Evolutionary conservation across 805 yeast species (phyloP).

Genomic region (Phaffomyces antillensis): DNA sequence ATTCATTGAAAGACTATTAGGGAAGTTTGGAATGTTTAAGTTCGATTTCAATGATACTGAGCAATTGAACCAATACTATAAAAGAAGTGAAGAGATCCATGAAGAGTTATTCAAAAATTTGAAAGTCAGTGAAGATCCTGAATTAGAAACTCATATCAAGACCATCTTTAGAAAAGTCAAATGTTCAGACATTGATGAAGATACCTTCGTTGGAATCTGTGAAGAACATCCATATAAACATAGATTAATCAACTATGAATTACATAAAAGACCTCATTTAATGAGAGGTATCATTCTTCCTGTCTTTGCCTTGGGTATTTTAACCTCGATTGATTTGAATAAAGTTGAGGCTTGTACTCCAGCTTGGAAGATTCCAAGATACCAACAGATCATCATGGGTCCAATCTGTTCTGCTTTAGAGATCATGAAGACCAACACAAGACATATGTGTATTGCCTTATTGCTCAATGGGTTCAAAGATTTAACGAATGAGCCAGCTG

Average conservation of each 20-base stretch:
- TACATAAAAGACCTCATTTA: not conserved
- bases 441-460: slow-evolving; percentile 3
- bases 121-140: not conserved
- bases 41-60: not conserved
- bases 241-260: not conserved
- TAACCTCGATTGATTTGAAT: not conserved
- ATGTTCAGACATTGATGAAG: slow-evolving; percentile 4
- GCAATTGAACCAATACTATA: not conserved
- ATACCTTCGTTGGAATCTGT: slow-evolving; percentile 4
- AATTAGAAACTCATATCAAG: not conserved
- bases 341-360: not conserved
- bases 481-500: not conserved
- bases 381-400: not conserved
- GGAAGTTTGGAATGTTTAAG: not conserved
- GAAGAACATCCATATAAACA: slow-evolving; percentile 3
- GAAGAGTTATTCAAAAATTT: not conserved
- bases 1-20: not conserved
- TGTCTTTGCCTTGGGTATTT: not conserved
- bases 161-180: not conserved
- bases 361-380: not conserved
- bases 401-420: slow-evolving; percentile 2
- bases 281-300: slow-evolving; percentile 1
- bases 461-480: slow-evolving; percentile 5
- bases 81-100: not conserved
- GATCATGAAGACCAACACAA: not conserved